Conservation (phyloP, 2,329 filamentous ascomycete species). For the Pleurostoma richardsiae region DNA sequence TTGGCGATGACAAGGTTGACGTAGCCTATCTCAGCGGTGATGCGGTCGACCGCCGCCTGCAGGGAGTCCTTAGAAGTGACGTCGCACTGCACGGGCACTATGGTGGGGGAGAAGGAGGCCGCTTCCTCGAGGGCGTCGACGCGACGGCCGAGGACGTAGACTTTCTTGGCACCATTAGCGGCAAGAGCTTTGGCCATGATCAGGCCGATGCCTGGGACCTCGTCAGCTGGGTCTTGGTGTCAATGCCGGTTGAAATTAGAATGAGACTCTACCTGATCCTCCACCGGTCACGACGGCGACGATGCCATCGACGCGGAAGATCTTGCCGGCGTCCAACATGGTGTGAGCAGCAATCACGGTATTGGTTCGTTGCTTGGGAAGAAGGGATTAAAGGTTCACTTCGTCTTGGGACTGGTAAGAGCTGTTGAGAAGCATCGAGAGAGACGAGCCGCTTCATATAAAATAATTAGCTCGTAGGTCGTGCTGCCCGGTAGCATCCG, state of each 20-base stretch:
- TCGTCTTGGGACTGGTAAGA: no score
- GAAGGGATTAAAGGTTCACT: no score
- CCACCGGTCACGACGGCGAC: slow-evolving; percentile 52
- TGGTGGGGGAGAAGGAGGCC: slow-evolving; percentile 19
- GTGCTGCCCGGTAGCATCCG: no score
- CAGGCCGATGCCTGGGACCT: slow-evolving; percentile 37
- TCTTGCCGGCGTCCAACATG: slow-evolving; percentile 17
- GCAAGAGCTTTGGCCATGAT: slow-evolving; percentile 45
- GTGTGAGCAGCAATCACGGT: not conserved
- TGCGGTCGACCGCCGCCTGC: slow-evolving; percentile 51
- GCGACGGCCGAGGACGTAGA: slow-evolving; percentile 47
- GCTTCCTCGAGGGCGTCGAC: slow-evolving; percentile 34
- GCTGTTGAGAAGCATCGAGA: no score
- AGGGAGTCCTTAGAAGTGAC: slow-evolving; percentile 41
- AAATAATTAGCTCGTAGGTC: no score
- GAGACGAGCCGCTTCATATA: no score
- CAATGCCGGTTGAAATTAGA: no score
- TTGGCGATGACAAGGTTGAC: slow-evolving; percentile 61
- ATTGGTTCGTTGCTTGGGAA: no score
- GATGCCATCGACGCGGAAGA: slow-evolving; percentile 45
- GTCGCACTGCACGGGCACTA: slow-evolving; percentile 32
- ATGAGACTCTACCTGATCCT: slow-evolving; percentile 32
- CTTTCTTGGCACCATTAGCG: slow-evolving; percentile 41
- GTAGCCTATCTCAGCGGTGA: slow-evolving; percentile 51
- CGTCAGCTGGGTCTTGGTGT: no score